Conservation (phyloP, 345 rosid genomes). For the Ricinus communis region DNA sequence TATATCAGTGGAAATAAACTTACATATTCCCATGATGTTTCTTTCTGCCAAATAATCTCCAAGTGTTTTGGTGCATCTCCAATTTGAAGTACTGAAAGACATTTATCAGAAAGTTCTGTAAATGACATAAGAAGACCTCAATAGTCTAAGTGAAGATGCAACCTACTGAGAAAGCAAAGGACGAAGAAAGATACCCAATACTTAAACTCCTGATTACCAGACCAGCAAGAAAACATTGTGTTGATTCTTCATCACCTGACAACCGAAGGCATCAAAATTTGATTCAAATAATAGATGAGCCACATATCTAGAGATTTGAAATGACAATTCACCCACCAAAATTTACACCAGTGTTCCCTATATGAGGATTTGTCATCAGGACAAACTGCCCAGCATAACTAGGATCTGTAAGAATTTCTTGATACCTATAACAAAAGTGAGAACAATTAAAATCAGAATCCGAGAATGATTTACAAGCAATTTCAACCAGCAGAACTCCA, state of each 20-base stretch:
- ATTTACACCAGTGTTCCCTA: conserved; percentile 96
- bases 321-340: conserved; percentile 47
- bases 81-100: conserved; percentile 75
- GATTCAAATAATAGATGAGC: neutral
- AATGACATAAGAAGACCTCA: neutral
- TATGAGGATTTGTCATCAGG: conserved; percentile 95
- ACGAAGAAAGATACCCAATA: conserved; percentile 43
- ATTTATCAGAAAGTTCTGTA: neutral
- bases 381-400: conserved; percentile 98
- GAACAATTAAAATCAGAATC: neutral
- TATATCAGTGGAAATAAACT: conserved; percentile 18
- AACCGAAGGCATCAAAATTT: conserved; percentile 6
- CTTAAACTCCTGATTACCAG: conserved; percentile 85
- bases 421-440: conserved; percentile 61
- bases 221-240: conserved; percentile 84
- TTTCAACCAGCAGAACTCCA: neutral
- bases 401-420: conserved; percentile 96
- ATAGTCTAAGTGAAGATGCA: neutral
- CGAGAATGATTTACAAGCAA: neutral
- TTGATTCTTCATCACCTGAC: conserved; percentile 91
- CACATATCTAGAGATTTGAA: neutral
- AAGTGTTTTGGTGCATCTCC: conserved; percentile 79
- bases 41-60: conserved; percentile 83
- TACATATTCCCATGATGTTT: conserved; percentile 91
- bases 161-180: neutral